Evolutionary conservation across 1,284 basidiomycete genomes (phyloP).

Genomic region (Ustilago crameri): DNA sequence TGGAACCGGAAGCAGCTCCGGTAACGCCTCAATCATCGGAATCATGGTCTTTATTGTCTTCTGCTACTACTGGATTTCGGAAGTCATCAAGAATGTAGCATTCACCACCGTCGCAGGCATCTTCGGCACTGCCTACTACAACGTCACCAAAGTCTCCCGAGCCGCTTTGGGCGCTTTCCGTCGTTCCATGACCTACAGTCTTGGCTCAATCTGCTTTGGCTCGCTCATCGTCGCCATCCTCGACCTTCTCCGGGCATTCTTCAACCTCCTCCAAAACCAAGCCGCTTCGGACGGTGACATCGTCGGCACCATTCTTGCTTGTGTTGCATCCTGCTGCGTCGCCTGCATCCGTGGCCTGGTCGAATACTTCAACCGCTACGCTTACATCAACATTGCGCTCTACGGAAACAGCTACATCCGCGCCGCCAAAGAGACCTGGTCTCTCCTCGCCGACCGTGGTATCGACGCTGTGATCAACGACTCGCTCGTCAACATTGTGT

Average conservation of each 20-base stretch:
- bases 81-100: slow-evolving; percentile 63
- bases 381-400: slow-evolving; percentile 83
- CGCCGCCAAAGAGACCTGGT: slow-evolving; percentile 91
- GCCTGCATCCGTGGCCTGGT: slow-evolving; percentile 44
- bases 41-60: slow-evolving; percentile 63
- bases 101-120: slow-evolving; percentile 61
- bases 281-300: slow-evolving; percentile 80
- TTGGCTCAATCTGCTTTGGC: slow-evolving; percentile 90
- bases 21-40: slow-evolving; percentile 53
- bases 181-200: slow-evolving; percentile 83
- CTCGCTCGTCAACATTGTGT: slow-evolving; percentile 77
- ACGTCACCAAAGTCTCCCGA: slow-evolving; percentile 74
- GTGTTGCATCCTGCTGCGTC: slow-evolving; percentile 81
- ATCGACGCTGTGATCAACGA: slow-evolving; percentile 88
- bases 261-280: slow-evolving; percentile 76
- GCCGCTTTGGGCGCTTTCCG: slow-evolving; percentile 74
- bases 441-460: slow-evolving; percentile 80
- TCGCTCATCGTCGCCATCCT: slow-evolving; percentile 87
- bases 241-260: slow-evolving; percentile 78
- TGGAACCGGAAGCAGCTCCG: slow-evolving; percentile 35
- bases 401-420: slow-evolving; percentile 86
- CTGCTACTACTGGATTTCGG: slow-evolving; percentile 55
- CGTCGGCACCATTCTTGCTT: slow-evolving; percentile 79
- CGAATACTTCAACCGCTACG: slow-evolving; percentile 72
- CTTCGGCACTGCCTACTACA: slow-evolving; percentile 62